Evolutionary conservation across 164 flowering plant species (phyloP), one percentile per base, ranked within the genome.

Genomic region (Euptelea pleiosperma): DNA sequence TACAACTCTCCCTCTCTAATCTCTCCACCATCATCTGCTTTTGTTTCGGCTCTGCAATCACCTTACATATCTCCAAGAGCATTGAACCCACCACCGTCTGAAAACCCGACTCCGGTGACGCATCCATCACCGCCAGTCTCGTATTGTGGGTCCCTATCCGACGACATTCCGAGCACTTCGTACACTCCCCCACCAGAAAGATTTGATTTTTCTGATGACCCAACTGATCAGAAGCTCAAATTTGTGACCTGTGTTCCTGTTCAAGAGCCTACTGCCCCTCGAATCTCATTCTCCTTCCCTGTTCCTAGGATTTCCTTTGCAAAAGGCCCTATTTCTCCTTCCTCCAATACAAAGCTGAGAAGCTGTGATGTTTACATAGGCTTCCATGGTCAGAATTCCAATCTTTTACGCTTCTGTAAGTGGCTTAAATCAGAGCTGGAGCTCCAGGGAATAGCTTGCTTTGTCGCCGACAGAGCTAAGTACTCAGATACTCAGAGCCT

Each of bases 281-380:
- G 96, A 31, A 72, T 88, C 50, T 85, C 96, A 1, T 91, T 88
- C 55, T 84, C 98, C 1, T 88, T 88, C 63, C 98, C 83, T 0
- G 85, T 85, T 52, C 96, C 95, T 14, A 74, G 89, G 34, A 67
- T 83, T 54, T 86, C 96, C 24, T 80, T 86, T 8, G 75, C 84
- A n/a, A 81, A 77, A 71, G 77, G 79, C n/a, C 68, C 84, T 1
- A 76, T 78, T 57, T 84, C 95, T 21, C 82, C 96, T 11, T 70
- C 77, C 31, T 60, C 82, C 29, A 84, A 80, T 72, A 68, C 89
- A 9, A 91, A 86, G 57, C 86, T 86, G 33, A 77, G 96, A 66
- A 88, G 96, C 82, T 86, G 91, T 67, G 98, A 91, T 71, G 96
- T 88, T 11, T 91, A 77, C 73, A 79, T 91, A 42, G 98, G 98